These are phyloP conservation scores for Aspergillus neoniger DNA, from an alignment of 2,329 filamentous ascomycete genomes.

Conservation along the genomic window DNA sequence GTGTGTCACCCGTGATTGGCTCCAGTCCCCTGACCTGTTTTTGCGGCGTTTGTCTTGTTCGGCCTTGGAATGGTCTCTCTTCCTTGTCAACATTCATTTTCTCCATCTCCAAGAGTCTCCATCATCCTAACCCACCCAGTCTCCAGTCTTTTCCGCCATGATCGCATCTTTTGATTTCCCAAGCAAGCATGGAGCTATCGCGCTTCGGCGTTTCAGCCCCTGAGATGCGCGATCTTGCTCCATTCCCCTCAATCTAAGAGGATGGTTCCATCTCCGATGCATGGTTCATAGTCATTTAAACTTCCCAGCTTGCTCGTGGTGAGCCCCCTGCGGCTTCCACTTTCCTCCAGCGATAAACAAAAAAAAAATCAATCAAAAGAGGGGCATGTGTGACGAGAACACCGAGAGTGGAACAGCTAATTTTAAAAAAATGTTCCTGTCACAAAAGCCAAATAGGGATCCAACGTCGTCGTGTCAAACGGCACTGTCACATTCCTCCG, in stretches of 20 bases:
- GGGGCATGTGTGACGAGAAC: not conserved
- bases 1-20: not conserved
- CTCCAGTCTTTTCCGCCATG: not conserved
- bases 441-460: not conserved
- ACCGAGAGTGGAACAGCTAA: not conserved
- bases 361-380: not conserved
- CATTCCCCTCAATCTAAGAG: not conserved
- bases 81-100: no score
- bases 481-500: not conserved
- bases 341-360: no score
- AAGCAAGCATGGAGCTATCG: slow-evolving; percentile 9
- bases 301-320: not conserved
- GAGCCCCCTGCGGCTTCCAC: not conserved
- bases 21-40: not conserved
- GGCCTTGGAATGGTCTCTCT: not conserved
- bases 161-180: not conserved
- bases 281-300: not conserved
- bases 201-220: slow-evolving; percentile 16
- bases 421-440: not conserved
- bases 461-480: not conserved
- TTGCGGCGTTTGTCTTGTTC: not conserved
- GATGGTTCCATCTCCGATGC: not conserved
- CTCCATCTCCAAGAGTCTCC: no score
- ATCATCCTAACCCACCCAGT: no score
- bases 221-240: slow-evolving; percentile 9